Base-by-base conservation (phyloP, 257 asterid species). In the Petrea volubilis region DNA sequence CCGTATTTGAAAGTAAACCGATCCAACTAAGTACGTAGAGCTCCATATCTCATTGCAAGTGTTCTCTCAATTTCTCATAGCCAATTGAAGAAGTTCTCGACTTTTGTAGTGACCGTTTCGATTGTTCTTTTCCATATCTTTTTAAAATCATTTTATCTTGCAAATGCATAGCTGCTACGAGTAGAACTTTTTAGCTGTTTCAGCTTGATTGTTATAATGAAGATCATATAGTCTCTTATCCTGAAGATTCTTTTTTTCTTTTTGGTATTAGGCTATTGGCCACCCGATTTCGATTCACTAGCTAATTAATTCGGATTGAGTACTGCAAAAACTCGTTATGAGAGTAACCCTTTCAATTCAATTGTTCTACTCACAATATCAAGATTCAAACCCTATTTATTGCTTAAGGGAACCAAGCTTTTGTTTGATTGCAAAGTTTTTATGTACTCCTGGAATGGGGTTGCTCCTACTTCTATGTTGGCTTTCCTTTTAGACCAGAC, bases 1-100 rank as follows among this genome's bases (percentile, higher is more conserved):
- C 99, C 99, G 6, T 94, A 94, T 56, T 74, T 94, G 88, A 91
- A 94, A 81, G 97, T 89, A 23, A 91, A 94, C 80, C 84, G 97
- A 28, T 69, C 90, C 7, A 87, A 86, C 75, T 89, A 82, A 74
- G 31, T 44, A 17, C 47, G 70, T 61, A 60, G 77, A 76, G 82
- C 84, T 61, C 44, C 40, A 58, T 68, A 67, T 62, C 70, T 70
- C 52, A 8, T 23, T 31, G 10, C 59, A 21, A 64, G 28, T 71
- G 64, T 51, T 58, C 49, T 28, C 44, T 62, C 53, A 24, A 67
- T 27, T 50, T 70, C 47, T 38, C 27, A 21, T 56, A 17, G 58
- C 11, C 66, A 53, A 68, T 56, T 51, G 18, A 59, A 77, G 29
- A 23, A 49, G 71, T 67, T 41, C 23, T 61, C 69, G 11, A 18